Evolutionary conservation across 2,329 filamentous ascomycete species (phyloP).

Genomic region (Fusarium clavum): DNA sequence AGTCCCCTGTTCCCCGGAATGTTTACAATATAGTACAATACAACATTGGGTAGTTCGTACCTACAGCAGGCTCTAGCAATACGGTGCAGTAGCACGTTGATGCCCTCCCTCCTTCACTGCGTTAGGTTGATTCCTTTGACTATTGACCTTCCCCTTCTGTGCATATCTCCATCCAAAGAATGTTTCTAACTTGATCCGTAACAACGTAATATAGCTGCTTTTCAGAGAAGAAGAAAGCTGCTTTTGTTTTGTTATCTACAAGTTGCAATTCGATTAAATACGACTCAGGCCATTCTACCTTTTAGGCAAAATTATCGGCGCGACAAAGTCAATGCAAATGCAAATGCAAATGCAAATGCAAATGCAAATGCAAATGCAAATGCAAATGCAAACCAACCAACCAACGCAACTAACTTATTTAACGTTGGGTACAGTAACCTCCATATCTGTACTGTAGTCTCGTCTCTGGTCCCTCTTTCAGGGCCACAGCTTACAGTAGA

Average conservation of each 20-base stretch:
- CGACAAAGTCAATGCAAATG: not conserved
- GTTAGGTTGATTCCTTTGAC: constrained; percentile 14
- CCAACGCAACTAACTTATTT: not conserved
- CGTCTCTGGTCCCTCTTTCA: constrained; percentile 8
- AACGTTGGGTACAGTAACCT: not conserved
- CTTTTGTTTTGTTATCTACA: not conserved
- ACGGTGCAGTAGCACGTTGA: constrained; percentile 1
- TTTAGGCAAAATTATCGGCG: not conserved
- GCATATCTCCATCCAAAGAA: constrained; percentile 18
- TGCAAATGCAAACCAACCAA: not conserved
- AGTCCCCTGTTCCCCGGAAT: constrained; percentile 36
- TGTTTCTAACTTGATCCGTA: not conserved
- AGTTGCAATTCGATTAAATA: not conserved
- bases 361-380: not conserved
- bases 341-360: too few species aligned
- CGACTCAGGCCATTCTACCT: not conserved
- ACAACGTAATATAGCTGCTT: not conserved
- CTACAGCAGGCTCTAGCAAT: not conserved
- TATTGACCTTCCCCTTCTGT: constrained; percentile 36
- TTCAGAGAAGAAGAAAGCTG: not conserved
- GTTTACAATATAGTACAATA: constrained; percentile 4
- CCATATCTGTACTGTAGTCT: not conserved
- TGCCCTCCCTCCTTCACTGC: constrained; percentile 9
- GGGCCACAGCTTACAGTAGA: constrained; percentile 3
- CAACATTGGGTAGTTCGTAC: not conserved